These are phyloP conservation scores for Trametes hirsuta DNA, from an alignment of 1,284 basidiomycete genomes.

Conservation along the genomic window DNA sequence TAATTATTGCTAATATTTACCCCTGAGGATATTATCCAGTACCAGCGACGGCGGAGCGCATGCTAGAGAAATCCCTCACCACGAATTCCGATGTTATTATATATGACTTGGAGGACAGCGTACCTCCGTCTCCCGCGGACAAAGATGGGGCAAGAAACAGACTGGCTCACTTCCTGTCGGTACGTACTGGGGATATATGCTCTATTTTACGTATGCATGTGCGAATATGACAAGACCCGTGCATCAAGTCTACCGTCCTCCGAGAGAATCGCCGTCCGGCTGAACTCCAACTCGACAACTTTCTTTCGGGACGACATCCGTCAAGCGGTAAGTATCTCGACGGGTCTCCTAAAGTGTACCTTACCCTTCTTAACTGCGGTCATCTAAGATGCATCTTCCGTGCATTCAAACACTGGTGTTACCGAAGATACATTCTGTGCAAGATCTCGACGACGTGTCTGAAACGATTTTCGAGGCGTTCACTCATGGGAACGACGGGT, in stretches of 20 bases:
- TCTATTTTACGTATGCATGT: background rate
- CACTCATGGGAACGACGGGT: conserved; percentile 19
- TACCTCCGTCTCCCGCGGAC: conserved; percentile 61
- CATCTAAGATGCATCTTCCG: conserved; percentile 29
- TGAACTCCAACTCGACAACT: conserved; percentile 76
- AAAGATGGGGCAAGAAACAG: conserved; percentile 66
- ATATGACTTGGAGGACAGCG: conserved; percentile 88
- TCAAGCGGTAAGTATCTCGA: conserved; percentile 53
- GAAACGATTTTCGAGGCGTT: conserved; percentile 41
- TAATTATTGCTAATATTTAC: too few species aligned
- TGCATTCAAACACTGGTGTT: conserved; percentile 68
- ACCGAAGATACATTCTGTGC: conserved; percentile 76
- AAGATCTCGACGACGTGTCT: conserved; percentile 69
- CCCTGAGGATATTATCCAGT: conserved; percentile 43
- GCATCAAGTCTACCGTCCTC: conserved; percentile 43
- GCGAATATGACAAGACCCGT: conserved; percentile 30
- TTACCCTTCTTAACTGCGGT: background rate
- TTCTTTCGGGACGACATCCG: conserved; percentile 75
- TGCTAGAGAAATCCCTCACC: conserved; percentile 78
- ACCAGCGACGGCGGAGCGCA: conserved; percentile 76
- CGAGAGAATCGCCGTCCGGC: conserved; percentile 68
- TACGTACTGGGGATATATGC: conserved; percentile 35
- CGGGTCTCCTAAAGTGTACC: background rate
- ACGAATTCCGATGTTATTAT: conserved; percentile 73
- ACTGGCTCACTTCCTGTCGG: conserved; percentile 62